A percentile compares a stretch with the other conserved stretches of the same genome.
Conservation (phyloP, 225 moss, liverwort and hornwort species). For the Marchantia paleacea region DNA sequence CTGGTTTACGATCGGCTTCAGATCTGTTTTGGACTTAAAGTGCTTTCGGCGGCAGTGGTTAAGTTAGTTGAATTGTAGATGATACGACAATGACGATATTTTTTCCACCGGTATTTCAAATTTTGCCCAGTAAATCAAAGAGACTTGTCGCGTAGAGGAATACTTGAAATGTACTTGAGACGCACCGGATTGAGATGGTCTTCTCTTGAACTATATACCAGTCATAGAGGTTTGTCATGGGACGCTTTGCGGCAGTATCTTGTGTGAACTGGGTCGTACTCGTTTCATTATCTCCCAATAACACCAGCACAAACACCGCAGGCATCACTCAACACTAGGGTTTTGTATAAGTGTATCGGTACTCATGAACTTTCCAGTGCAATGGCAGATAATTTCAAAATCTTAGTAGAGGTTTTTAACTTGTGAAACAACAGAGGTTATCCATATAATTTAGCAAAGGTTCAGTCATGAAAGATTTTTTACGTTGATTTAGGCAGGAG, state of each 20-base stretch:
- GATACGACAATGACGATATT: constrained; percentile 34
- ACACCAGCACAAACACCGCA: background rate
- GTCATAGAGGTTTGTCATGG: background rate
- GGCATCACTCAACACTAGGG: background rate
- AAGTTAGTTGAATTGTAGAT: background rate
- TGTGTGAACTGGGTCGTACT: background rate
- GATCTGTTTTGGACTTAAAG: constrained; percentile 46
- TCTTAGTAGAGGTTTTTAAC: too few species aligned
- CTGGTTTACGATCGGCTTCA: constrained; percentile 59
- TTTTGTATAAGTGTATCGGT: background rate
- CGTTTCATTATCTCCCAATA: background rate
- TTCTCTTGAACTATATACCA: background rate
- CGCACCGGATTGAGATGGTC: background rate
- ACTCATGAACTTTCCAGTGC: background rate
- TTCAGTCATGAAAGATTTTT: too few species aligned
- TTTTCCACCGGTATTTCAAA: constrained; percentile 26
- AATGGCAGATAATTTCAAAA: background rate
- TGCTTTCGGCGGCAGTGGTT: constrained; percentile 45
- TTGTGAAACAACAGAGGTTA: too few species aligned
- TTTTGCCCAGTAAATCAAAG: constrained; percentile 20
- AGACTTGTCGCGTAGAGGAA: background rate
- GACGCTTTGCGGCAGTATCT: background rate
- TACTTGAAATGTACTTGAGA: background rate
- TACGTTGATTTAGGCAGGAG: too few species aligned
- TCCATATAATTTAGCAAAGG: too few species aligned